A percentile compares a stretch with the other conserved stretches of the same genome.
These are phyloP conservation scores for Penicillium waksmanii DNA, from an alignment of 495 filamentous ascomycete species.

Conservation along the genomic window DNA sequence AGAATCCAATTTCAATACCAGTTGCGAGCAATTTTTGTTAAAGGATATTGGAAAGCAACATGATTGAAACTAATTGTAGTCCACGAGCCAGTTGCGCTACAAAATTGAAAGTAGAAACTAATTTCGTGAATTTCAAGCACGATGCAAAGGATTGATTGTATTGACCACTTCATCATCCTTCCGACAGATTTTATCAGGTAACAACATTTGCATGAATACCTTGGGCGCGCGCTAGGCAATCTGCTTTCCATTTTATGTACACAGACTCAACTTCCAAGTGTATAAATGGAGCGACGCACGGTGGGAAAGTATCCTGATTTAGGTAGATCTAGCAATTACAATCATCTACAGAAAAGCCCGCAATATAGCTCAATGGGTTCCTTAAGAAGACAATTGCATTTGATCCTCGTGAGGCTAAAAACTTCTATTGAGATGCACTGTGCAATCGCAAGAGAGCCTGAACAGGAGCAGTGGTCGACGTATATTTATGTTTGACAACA, in stretches of 20 bases:
- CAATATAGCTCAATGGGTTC: neutral
- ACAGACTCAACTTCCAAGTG: neutral
- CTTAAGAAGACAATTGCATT: neutral
- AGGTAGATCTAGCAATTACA: neutral
- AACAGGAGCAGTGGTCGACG: slow-evolving; percentile 3
- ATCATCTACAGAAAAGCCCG: neutral
- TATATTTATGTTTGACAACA: slow-evolving; percentile 1
- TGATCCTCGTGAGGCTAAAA: neutral
- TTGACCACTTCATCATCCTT: neutral
- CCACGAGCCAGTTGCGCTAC: neutral
- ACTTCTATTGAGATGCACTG: neutral
- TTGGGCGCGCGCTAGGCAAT: neutral
- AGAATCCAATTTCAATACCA: no score
- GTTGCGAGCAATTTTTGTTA: no score
- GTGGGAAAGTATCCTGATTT: neutral
- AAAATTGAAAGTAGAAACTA: neutral
- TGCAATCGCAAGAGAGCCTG: neutral
- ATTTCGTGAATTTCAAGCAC: neutral
- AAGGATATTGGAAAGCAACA: neutral
- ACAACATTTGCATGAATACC: neutral
- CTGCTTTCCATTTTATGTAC: neutral
- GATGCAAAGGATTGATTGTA: slow-evolving; percentile 2
- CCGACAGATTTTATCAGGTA: neutral
- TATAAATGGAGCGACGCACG: neutral
- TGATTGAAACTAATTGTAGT: neutral